Evolutionary conservation across 306 rosid genomes (phyloP).

Genomic region (Inga leiocalycina): DNA sequence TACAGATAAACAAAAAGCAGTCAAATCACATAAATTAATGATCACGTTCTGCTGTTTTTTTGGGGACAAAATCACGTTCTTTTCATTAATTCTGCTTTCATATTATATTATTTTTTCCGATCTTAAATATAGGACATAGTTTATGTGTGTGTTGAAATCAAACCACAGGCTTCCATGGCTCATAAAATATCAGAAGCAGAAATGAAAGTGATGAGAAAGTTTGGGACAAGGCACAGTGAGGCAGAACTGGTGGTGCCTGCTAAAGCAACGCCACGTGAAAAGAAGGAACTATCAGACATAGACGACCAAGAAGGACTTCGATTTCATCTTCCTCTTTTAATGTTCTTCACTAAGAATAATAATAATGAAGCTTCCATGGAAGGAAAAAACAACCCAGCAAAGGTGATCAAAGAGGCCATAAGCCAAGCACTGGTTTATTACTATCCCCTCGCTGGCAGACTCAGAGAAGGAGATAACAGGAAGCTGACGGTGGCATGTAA

Average conservation of each 20-base stretch:
- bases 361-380: not conserved
- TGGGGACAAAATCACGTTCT: too few species aligned
- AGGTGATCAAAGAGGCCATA: slow-evolving; percentile 7
- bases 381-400: not conserved
- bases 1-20: too few species aligned
- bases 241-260: slow-evolving; percentile 30
- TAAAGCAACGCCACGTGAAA: slow-evolving; percentile 22
- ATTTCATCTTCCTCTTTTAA: not conserved
- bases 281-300: slow-evolving; percentile 33
- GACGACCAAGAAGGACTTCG: slow-evolving; percentile 38
- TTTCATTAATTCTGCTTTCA: too few species aligned
- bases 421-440: slow-evolving; percentile 23
- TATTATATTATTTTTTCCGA: too few species aligned
- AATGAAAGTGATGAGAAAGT: not conserved
- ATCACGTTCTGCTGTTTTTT: too few species aligned
- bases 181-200: not conserved
- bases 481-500: slow-evolving; percentile 25
- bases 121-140: too few species aligned
- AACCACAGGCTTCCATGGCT: not conserved
- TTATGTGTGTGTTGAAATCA: too few species aligned
- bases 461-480: slow-evolving; percentile 31
- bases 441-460: slow-evolving; percentile 35
- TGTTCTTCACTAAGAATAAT: slow-evolving; percentile 10
- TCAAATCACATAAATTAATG: too few species aligned
- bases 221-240: not conserved